Evolutionary conservation across 148 eudicot species (phyloP).

Genomic region (Oxyria digyna): DNA sequence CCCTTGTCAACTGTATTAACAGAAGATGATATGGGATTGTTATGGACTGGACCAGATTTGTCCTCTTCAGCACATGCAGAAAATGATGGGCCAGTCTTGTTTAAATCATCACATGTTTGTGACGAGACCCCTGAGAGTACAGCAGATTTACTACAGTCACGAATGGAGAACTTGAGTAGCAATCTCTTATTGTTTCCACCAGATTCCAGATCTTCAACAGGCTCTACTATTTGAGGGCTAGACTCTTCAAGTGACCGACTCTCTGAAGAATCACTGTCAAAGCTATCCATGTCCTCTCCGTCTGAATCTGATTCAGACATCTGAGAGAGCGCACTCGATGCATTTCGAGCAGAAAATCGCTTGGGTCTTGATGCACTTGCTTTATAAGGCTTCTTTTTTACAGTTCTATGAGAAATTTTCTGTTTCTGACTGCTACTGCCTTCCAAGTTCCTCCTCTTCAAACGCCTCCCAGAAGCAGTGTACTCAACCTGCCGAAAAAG

Average conservation of each 20-base stretch:
- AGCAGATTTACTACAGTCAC: constrained; percentile 31
- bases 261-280: constrained; percentile 42
- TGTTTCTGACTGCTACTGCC: constrained; percentile 34
- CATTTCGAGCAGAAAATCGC: constrained; percentile 67
- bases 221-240: constrained; percentile 18
- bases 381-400: constrained; percentile 35
- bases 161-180: constrained; percentile 48
- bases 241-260: constrained; percentile 36
- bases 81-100: constrained; percentile 24
- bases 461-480: constrained; percentile 52
- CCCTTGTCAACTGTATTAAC: constrained; percentile 19
- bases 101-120: constrained; percentile 14
- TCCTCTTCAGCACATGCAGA: constrained; percentile 27
- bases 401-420: constrained; percentile 20
- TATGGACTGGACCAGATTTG: constrained; percentile 12
- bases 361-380: constrained; percentile 57
- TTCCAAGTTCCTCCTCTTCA: constrained; percentile 47
- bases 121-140: constrained; percentile 15
- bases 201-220: constrained; percentile 21
- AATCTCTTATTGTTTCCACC: constrained; percentile 36
- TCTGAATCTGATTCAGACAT: constrained; percentile 37
- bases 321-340: constrained; percentile 28
- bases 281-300: constrained; percentile 45
- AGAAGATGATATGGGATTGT: constrained; percentile 27
- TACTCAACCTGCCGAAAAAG: constrained; percentile 39